Conservation (phyloP, 257 asterid genomes). For the Forsythia viridissima region DNA sequence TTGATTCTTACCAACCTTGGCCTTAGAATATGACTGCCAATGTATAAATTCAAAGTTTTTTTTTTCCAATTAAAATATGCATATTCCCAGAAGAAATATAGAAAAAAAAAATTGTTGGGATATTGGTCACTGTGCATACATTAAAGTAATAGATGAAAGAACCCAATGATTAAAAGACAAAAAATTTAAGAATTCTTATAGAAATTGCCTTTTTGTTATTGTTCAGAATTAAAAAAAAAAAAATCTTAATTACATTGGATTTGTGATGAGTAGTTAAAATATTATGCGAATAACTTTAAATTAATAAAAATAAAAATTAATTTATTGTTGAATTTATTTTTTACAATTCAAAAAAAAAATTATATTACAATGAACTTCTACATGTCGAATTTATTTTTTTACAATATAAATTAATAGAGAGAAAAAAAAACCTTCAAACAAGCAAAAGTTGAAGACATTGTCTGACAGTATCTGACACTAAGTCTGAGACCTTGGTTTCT, state of each 20-base stretch:
- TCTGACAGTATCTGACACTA: constrained; percentile 22
- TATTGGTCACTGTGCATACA: not conserved
- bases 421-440: constrained; percentile 1
- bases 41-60: not conserved
- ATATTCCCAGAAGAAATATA: not conserved
- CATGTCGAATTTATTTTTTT: not conserved
- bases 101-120: not conserved
- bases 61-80: too few relatives aligned
- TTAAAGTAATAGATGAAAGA: not conserved
- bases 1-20: not conserved
- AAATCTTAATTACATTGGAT: not conserved
- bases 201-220: not conserved
- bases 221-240: not conserved
- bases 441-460: constrained; percentile 15
- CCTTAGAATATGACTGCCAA: not conserved
- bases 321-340: not conserved
- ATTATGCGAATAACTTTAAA: not conserved
- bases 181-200: not conserved
- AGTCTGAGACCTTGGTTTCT: constrained; percentile 36
- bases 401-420: not conserved
- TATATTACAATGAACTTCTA: not conserved
- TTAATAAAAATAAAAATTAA: too few relatives aligned
- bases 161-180: not conserved
- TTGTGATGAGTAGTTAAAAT: not conserved
- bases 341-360: not conserved